Evolutionary conservation across 2,329 filamentous ascomycete genomes (phyloP).

Genomic region (Geoglossum cookeanum): DNA sequence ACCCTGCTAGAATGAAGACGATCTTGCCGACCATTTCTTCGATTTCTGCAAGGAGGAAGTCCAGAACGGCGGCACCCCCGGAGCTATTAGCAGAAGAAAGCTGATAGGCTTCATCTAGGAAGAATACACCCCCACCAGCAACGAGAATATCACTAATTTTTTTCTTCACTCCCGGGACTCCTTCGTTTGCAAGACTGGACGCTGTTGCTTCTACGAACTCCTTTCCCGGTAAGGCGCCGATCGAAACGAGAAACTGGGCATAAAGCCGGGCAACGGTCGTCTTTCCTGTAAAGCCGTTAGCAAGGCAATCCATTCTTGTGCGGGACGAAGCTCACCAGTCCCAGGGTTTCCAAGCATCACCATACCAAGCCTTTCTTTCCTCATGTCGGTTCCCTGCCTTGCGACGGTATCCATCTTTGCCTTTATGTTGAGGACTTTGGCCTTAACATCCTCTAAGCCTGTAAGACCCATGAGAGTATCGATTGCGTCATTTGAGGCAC

Average conservation of each 20-base stretch:
- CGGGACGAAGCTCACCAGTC: slow-evolving; percentile 32
- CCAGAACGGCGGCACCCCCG: slow-evolving; percentile 33
- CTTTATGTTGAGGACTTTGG: slow-evolving; percentile 43
- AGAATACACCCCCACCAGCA: slow-evolving; percentile 45
- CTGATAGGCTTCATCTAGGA: slow-evolving; percentile 68
- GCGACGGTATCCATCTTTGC: slow-evolving; percentile 38
- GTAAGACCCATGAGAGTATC: slow-evolving; percentile 51
- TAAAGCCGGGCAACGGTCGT: slow-evolving; percentile 59
- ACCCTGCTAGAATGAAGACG: slow-evolving; percentile 55
- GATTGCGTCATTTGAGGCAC: slow-evolving; percentile 31
- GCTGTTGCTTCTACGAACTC: slow-evolving; percentile 46
- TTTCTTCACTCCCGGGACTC: no score
- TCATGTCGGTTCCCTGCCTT: slow-evolving; percentile 36
- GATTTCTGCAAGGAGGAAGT: slow-evolving; percentile 52
- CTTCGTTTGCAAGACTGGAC: no score
- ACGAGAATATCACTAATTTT: slow-evolving; percentile 13
- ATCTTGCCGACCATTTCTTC: slow-evolving; percentile 53
- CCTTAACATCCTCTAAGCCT: slow-evolving; percentile 51
- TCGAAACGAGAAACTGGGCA: slow-evolving; percentile 40
- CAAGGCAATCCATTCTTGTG: background rate
- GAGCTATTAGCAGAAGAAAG: slow-evolving; percentile 37
- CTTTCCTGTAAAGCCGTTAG: slow-evolving; percentile 30
- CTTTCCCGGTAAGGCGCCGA: slow-evolving; percentile 41
- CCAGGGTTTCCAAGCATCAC: slow-evolving; percentile 55
- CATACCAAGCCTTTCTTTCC: slow-evolving; percentile 40